Base-by-base conservation (phyloP, 306 rosid species). In the Cucurbita moschata region DNA sequence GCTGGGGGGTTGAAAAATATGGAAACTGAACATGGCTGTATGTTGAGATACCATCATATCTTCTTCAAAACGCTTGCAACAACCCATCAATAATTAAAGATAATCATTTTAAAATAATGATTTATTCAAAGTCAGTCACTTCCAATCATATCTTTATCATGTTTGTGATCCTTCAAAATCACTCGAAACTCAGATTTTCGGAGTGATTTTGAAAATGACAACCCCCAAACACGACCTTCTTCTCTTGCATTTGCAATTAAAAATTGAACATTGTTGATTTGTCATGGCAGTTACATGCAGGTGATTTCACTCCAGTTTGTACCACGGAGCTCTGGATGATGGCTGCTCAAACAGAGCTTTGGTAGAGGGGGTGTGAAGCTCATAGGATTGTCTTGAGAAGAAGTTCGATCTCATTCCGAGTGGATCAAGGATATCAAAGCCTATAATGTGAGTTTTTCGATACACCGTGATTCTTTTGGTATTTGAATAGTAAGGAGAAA, bases 391-490 rank as follows among this genome's bases (percentile, higher is more conserved):
- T 92, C 98, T 38, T 88, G 98, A 43, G 91, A 90, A 49, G 85
- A 88, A 14, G 19, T 93, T 0, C 21, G 50, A 35, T 86, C 92
- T 16, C 97, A 90, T 75, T 77, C 71, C 0, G 90, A 88, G 43
- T 90, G 93, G 92, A 85, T 81, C 77, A 88, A 90, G 74, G 98
- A 92, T 81, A 88, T 92, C 21, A 93, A 92, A 85, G 90, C 93
- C 64, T 83, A 76, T 60, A 86, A 81, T 30, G 96, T 90, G 6
- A 56, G 88, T 78, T 62, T 6, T 65, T 14, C 18, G 8, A 5
- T 50, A 4, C 4, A 3, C 5, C 53, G 0, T 5, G 15, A 1
- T 50, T n/a, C 13, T 55, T 55, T 30, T 58, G 4, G 42, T 58
- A 57, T 60, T 30, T 60, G 21, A 71, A 39, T 5, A 9, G 8